A percentile compares a stretch with the other conserved stretches of the same genome.
Conservation (phyloP, 2,329 filamentous ascomycete genomes). For the Ophiocordyceps camponoti-rufipedis region DNA sequence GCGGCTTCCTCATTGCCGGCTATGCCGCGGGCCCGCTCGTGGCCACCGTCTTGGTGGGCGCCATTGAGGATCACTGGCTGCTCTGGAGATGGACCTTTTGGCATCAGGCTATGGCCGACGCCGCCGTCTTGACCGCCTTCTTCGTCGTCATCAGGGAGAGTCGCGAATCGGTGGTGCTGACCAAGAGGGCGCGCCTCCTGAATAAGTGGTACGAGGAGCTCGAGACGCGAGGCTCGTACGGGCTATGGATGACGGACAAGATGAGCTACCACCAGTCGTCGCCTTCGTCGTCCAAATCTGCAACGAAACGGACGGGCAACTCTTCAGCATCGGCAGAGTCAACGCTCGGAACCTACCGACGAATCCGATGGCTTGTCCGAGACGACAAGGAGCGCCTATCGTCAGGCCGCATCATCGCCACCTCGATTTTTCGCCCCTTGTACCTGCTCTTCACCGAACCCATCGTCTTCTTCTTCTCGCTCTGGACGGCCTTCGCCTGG, state of each 20-base stretch:
- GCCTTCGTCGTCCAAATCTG: conserved; percentile 4
- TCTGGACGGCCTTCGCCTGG: conserved; percentile 87
- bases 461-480: conserved; percentile 68
- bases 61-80: conserved; percentile 23
- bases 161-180: conserved; percentile 61
- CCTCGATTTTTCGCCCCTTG: conserved; percentile 64
- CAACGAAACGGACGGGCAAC: neutral
- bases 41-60: conserved; percentile 48
- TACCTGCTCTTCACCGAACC: conserved; percentile 58
- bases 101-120: conserved; percentile 57
- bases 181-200: conserved; percentile 51
- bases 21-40: conserved; percentile 65
- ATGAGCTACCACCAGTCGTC: too few relatives aligned
- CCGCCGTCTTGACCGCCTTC: conserved; percentile 39
- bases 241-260: conserved; percentile 19
- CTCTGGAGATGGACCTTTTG: conserved; percentile 81
- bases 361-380: conserved; percentile 65
- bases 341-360: conserved; percentile 9
- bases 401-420: conserved; percentile 48
- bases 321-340: conserved; percentile 5
- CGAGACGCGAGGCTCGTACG: conserved; percentile 43
- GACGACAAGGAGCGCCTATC: conserved; percentile 60
- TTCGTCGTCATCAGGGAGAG: conserved; percentile 64
- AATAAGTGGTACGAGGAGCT: conserved; percentile 66
- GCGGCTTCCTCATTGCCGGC: conserved; percentile 58